Evolutionary conservation across 2,329 filamentous ascomycete species (phyloP).

Genomic region (Calonectria honghensis): DNA sequence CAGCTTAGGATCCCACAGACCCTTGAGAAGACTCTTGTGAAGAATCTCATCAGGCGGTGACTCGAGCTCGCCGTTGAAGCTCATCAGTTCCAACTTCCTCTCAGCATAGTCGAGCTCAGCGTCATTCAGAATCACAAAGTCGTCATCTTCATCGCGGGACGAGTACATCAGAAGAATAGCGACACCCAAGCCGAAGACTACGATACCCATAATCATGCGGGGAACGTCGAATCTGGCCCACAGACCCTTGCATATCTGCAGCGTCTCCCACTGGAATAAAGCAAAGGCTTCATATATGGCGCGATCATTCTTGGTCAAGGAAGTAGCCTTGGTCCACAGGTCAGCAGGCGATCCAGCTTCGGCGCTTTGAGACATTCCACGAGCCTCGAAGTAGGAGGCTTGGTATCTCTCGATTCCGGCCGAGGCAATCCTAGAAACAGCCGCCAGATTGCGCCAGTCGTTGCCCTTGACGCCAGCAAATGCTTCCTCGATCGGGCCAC

Average conservation of each 20-base stretch:
- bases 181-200: constrained; percentile 81
- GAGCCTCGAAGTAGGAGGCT: constrained; percentile 84
- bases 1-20: constrained; percentile 60
- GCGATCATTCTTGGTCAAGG: constrained; percentile 62
- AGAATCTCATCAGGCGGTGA: constrained; percentile 62
- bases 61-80: constrained; percentile 61
- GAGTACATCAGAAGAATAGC: constrained; percentile 84
- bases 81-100: constrained; percentile 71
- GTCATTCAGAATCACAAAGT: constrained; percentile 72
- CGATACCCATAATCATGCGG: constrained; percentile 88
- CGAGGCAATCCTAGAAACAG: constrained; percentile 84
- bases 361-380: constrained; percentile 78
- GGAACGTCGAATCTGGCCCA: constrained; percentile 95
- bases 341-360: constrained; percentile 62
- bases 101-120: constrained; percentile 76
- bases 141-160: constrained; percentile 73
- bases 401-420: constrained; percentile 95
- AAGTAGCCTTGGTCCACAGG: constrained; percentile 70
- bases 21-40: constrained; percentile 60
- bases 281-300: constrained; percentile 76
- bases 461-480: constrained; percentile 83
- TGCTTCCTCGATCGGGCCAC: constrained; percentile 93
- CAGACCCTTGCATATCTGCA: constrained; percentile 85
- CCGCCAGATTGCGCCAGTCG: constrained; percentile 85
- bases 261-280: constrained; percentile 85